phyloP scores from a whole-genome alignment of 2,329 filamentous ascomycete species.

The Neonectria neomacrospora region DNA sequence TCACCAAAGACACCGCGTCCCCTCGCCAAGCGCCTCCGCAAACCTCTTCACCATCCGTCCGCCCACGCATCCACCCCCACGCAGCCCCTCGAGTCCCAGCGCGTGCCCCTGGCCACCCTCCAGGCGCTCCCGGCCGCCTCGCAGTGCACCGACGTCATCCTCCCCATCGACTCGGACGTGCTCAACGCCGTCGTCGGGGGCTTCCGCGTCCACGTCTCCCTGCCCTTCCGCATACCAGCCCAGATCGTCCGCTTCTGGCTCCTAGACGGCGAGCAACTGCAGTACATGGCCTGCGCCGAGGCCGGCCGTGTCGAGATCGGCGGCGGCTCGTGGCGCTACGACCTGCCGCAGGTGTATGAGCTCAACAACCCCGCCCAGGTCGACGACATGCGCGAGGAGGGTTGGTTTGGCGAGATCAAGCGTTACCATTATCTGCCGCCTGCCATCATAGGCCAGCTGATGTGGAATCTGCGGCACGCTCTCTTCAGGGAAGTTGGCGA shows the following conservation, averaged over 20 bases:
- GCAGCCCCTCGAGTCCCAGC: slow-evolving; percentile 56
- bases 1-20: slow-evolving; percentile 6
- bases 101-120: slow-evolving; percentile 62
- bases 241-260: slow-evolving; percentile 72
- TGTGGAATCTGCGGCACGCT: slow-evolving; percentile 67
- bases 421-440: slow-evolving; percentile 66
- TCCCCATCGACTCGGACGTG: slow-evolving; percentile 60
- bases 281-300: slow-evolving; percentile 69
- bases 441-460: slow-evolving; percentile 65
- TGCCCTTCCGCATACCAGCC: slow-evolving; percentile 65
- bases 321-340: slow-evolving; percentile 43
- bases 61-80: slow-evolving; percentile 41
- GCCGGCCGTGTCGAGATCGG: slow-evolving; percentile 49
- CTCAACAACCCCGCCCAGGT: slow-evolving; percentile 69
- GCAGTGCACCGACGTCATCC: slow-evolving; percentile 63
- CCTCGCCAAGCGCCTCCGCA: slow-evolving; percentile 36
- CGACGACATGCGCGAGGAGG: slow-evolving; percentile 63
- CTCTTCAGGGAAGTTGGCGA: slow-evolving; percentile 51
- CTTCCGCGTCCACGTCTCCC: slow-evolving; percentile 64
- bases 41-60: slow-evolving; percentile 42
- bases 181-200: slow-evolving; percentile 62
- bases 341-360: slow-evolving; percentile 64
- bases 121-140: slow-evolving; percentile 60
- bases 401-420: slow-evolving; percentile 64
- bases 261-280: slow-evolving; percentile 64